Base-by-base conservation (phyloP, 192 early-diverging fungal species). In the Allomyces macrogynus region DNA sequence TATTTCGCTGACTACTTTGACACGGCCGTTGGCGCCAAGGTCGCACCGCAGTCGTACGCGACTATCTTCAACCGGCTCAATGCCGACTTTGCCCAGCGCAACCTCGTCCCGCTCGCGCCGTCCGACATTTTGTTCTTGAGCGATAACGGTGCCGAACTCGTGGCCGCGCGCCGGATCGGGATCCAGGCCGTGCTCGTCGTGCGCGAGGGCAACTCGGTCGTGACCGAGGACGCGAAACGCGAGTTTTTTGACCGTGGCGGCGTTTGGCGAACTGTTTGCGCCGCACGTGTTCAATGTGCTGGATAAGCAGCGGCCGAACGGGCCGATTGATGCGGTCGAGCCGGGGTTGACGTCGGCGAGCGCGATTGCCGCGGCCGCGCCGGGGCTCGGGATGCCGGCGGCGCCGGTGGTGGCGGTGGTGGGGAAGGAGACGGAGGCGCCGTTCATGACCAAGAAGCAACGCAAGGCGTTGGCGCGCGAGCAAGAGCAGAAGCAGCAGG, bases 1-100 rank as follows among this genome's bases (percentile, higher is more conserved):
- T 85, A 81, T 69, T 84, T 99, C 67, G 72, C 73, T 44, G 93
- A 91, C 18, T 80, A 99, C 72, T 99, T 87, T 74, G 95, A 99
- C 69, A 99, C 95, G 8, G 72, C 74, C n/a, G 80, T 93, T 67
- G 95, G 95, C 2, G 65, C 71, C 9, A 99, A 99, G 69, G 62
- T 84, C 7, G 84, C 86, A 25, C 60, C 67, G 4, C 62, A 70
- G 24, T 88, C 85, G 63, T 99, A 99, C 66, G 64, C 62, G 10
- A 73, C 74, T 20, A 99, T 99, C 74, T 57, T 57, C 16, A 57
- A n/a, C 20, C 49, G 49, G 49, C 20, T 57, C 16, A n/a, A 14
- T n/a, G 49, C 12, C 16, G 16, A 57, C 3, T 57, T 57, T 5
- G 16, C 49, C 2, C 1, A 57, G 20, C 82, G 81, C 0, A 60